Evolutionary conservation across 371 early-diverging fungal genomes (phyloP), one percentile per base, ranked within the genome.

Genomic region (Gilbertella persicaria): DNA sequence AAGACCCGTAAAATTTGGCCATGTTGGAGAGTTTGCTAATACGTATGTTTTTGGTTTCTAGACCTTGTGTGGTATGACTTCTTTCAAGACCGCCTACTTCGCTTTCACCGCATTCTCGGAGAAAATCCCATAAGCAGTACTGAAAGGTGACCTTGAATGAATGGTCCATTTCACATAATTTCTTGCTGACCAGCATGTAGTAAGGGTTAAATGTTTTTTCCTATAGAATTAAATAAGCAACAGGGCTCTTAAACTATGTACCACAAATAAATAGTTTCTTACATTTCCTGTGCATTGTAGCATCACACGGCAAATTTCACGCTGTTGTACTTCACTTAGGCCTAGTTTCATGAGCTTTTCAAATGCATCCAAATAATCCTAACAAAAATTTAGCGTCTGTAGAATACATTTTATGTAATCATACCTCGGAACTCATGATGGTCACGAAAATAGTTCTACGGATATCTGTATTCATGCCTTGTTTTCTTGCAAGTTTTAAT

Each of bases 401-500:
- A 9, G 44, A 25, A 42, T 25, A 39, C 12, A 30, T 20, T 46
- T 16, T 40, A 17, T 38, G 10, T 40, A 42, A 38, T 17, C 65
- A 55, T 67, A 89, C 90, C 75, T 94, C 94, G 62, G 93, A 86
- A 66, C 89, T 85, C 91, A 97, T 93, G 39, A 96, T 73, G 4
- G 87, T 85, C 7, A 95, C 84, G 80, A 98, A 98, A 46, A 98
- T 88, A 52, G 87, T 89, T 57, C 93, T 75, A 45, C 97, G 85
- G 12, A 97, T 79, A 62, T 97, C 97, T 10, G 98, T 97, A 78
- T 96, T 96, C 96, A 98, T 95, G 45, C 88, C 86, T 68, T 94
- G 93, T 54, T 86, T 80, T 45, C 86, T 75, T 17, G 97, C 97
- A 21, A 95, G 70, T 48, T 80, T 71, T 42, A 96, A 63, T 45